Base-by-base conservation (phyloP, 2,329 filamentous ascomycete species). In the Fusarium verticillioides region DNA sequence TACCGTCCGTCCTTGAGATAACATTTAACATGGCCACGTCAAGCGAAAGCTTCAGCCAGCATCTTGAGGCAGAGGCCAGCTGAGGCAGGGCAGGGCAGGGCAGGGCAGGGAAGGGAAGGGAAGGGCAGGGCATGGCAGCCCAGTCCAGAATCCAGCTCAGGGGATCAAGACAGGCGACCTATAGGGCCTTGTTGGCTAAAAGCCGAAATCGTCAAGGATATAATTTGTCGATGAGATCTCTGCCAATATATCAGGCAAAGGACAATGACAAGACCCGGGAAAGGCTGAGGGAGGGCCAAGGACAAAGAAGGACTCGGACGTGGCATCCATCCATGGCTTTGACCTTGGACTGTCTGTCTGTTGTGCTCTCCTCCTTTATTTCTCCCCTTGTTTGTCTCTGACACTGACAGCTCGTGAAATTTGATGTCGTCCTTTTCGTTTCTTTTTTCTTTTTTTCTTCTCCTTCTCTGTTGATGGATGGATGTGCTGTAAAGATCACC, bases 401-500 rank as follows among this genome's bases (percentile, higher is more conserved):
- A 39, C 40, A 53, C 34, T 44, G 63, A 39, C 40, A 53, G 49
- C 56, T 71, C 30, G 49, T 43, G 60, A 66, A 67, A 57, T 18
- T 49, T 30, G 54, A 71, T 39, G 34, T 69, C 32, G 47, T 49
- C 46, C 42, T 49, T 52, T 54, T 66, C 30, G 37, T 73, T 70
- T 58, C 30, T 42, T 69, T 44, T 44, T 30, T 26, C 26, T 7
- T 26, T 26, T 26, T 26, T 26, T 26, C 5, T 26, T 26, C 26
- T 7, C 26, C 7, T 21, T 21, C 9, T 47, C 23, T 19, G 23
- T 28, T 53, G 34, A 39, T 26, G 32, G 28, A 36, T 52, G 32
- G 36, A 43, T 40, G 44, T 23, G 37, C 39, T 61, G 70, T 74
- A 60, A 52, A 66, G 67, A 74, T 74, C 66, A 74, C 42, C 64